Evolutionary conservation across 2,329 filamentous ascomycete genomes (phyloP).

Genomic region (Xylariaceae sp.): DNA sequence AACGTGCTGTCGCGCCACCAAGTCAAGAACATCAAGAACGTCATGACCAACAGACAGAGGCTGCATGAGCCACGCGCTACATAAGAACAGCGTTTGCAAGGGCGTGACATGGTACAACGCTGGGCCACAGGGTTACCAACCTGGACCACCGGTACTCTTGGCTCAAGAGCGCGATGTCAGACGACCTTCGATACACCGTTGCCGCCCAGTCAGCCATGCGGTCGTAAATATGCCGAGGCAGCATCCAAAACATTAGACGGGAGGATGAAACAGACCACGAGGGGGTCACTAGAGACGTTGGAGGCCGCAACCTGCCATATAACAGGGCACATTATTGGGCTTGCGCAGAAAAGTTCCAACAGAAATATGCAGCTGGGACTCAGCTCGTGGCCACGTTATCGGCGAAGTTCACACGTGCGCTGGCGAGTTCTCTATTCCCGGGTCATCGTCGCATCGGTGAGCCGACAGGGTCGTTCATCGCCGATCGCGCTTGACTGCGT

Average conservation of each 20-base stretch:
- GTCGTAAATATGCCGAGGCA: constrained; percentile 8
- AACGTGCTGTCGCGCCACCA: constrained; percentile 22
- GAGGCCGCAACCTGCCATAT: no score
- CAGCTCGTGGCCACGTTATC: no score
- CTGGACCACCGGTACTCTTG: constrained; percentile 26
- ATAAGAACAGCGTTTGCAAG: constrained; percentile 8
- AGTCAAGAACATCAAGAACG: constrained; percentile 24
- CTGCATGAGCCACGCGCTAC: constrained; percentile 13
- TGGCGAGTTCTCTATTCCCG: no score
- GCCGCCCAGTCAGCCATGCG: constrained; percentile 25
- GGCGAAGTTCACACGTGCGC: no score
- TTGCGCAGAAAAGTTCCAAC: no score
- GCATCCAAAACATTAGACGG: not conserved
- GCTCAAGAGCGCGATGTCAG: constrained; percentile 24
- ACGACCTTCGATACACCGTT: constrained; percentile 15
- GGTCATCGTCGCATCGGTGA: no score
- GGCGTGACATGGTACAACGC: constrained; percentile 27
- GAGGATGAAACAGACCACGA: not conserved
- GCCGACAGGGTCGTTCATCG: no score
- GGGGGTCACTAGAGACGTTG: no score
- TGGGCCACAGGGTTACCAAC: constrained; percentile 26
- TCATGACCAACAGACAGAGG: constrained; percentile 24
- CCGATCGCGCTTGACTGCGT: no score
- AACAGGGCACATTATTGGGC: no score
- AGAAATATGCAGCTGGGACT: no score